These are phyloP conservation scores for Jaltomata sinuosa DNA, from an alignment of 257 asterid species.

Conservation along the genomic window DNA sequence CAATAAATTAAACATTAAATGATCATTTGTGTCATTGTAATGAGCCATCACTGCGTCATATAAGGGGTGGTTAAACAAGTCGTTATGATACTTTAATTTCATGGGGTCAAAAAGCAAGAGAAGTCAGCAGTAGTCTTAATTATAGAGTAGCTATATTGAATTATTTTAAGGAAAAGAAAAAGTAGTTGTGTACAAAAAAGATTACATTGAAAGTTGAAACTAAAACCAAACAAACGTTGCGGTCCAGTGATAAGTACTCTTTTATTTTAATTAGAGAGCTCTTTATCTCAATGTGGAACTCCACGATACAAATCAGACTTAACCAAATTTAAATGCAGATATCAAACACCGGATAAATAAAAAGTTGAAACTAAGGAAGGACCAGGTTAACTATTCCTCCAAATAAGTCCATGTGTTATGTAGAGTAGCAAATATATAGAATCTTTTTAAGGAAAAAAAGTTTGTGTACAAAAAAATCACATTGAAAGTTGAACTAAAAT, in stretches of 20 bases:
- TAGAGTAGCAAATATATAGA: no score
- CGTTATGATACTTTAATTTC: background rate
- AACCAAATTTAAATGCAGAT: background rate
- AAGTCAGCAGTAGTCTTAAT: background rate
- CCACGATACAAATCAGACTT: background rate
- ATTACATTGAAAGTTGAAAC: background rate
- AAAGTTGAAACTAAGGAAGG: background rate
- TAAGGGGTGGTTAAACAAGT: no score
- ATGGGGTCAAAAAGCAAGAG: background rate
- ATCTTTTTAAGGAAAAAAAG: no score
- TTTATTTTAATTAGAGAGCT: background rate
- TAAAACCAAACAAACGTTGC: background rate
- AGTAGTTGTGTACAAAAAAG: no score
- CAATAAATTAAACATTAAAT: background rate
- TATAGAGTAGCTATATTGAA: background rate
- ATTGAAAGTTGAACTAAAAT: background rate
- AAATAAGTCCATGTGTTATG: no score
- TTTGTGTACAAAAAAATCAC: background rate
- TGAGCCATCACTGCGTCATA: background rate
- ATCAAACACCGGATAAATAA: no score
- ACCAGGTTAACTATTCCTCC: background rate
- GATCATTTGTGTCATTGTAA: background rate
- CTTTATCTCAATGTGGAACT: accelerated
- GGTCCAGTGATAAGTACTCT: background rate
- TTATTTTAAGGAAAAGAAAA: background rate